These are phyloP conservation scores for Gracilariopsis chorda DNA, from an alignment of 23 red algal genomes.

Conservation along the genomic window DNA sequence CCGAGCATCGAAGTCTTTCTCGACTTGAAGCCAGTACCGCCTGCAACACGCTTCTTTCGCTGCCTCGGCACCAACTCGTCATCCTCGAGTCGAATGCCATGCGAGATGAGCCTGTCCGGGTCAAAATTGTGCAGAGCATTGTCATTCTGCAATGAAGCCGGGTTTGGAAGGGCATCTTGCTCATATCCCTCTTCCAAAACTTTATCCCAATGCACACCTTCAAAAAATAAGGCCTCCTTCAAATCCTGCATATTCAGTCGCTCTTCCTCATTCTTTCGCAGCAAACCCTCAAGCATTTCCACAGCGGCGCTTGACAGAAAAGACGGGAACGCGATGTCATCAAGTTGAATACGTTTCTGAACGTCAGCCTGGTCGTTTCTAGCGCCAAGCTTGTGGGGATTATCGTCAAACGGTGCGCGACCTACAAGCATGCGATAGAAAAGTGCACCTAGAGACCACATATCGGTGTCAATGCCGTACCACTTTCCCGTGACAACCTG, in stretches of 20 bases:
- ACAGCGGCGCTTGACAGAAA: conserved; percentile 5
- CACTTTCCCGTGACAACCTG: conserved; percentile 57
- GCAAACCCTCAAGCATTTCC: conserved; percentile 31
- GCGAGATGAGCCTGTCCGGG: background rate
- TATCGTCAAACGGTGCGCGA: conserved; percentile 68
- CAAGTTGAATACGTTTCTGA: conserved; percentile 35
- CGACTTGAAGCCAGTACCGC: background rate
- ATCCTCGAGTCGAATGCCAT: conserved; percentile 34
- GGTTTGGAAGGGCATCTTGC: background rate
- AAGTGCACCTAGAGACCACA: conserved; percentile 69
- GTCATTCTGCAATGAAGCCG: background rate
- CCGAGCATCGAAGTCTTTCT: conserved; percentile 4
- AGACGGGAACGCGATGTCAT: conserved; percentile 11
- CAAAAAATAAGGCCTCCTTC: conserved; percentile 45
- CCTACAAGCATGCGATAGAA: conserved; percentile 83
- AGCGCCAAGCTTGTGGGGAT: background rate
- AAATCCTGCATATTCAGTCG: conserved; percentile 45
- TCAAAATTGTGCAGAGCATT: conserved; percentile 45
- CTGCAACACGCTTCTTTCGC: background rate
- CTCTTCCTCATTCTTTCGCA: conserved; percentile 23
- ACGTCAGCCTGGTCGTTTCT: conserved; percentile 20
- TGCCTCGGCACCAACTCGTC: background rate
- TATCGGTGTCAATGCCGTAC: conserved; percentile 58
- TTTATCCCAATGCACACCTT: conserved; percentile 17
- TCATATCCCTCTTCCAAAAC: conserved; percentile 16